Percentiles rank a stretch among this genome's conserved stretches.
phyloP scores from a whole-genome alignment of 2,329 filamentous ascomycete species.

The Alternaria conjuncta region DNA sequence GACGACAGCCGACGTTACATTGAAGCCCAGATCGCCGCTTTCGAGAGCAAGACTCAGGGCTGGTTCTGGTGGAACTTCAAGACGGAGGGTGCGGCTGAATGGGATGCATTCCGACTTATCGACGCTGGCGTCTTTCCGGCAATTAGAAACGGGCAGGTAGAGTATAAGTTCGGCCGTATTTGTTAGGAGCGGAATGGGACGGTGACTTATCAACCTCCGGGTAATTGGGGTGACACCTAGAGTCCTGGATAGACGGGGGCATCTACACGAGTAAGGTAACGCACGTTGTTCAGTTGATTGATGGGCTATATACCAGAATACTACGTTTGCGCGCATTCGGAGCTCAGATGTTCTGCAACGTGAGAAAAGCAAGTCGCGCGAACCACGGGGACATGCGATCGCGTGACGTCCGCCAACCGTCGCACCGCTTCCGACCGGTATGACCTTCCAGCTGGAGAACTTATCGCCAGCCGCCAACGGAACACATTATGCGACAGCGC shows the following conservation, averaged over 20 bases:
- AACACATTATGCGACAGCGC: not conserved
- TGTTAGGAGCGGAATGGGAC: constrained; percentile 20
- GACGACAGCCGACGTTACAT: constrained; percentile 60
- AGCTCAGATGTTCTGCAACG: not conserved
- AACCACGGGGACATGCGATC: not conserved
- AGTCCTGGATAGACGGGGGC: not conserved
- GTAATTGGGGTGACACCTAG: not conserved
- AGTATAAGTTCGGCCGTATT: constrained; percentile 28
- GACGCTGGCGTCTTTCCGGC: constrained; percentile 59
- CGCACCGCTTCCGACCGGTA: constrained; percentile 3
- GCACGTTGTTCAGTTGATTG: constrained; percentile 2
- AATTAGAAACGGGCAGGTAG: constrained; percentile 24
- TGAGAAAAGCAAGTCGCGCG: not conserved
- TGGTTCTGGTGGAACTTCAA: constrained; percentile 68
- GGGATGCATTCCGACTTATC: constrained; percentile 59
- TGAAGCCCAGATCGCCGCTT: constrained; percentile 61
- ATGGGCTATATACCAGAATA: not conserved
- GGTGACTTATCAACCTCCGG: not conserved
- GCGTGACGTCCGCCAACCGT: not conserved
- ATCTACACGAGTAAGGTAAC: not conserved
- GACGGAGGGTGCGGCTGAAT: constrained; percentile 60
- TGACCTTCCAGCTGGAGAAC: not conserved
- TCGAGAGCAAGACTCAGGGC: constrained; percentile 58
- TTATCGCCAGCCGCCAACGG: not conserved
- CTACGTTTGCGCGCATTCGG: not conserved